Percentiles rank a stretch among this genome's conserved stretches.
Evolutionary conservation across 371 early-diverging fungal genomes (phyloP).

Genomic region (Rhizopus sp.): DNA sequence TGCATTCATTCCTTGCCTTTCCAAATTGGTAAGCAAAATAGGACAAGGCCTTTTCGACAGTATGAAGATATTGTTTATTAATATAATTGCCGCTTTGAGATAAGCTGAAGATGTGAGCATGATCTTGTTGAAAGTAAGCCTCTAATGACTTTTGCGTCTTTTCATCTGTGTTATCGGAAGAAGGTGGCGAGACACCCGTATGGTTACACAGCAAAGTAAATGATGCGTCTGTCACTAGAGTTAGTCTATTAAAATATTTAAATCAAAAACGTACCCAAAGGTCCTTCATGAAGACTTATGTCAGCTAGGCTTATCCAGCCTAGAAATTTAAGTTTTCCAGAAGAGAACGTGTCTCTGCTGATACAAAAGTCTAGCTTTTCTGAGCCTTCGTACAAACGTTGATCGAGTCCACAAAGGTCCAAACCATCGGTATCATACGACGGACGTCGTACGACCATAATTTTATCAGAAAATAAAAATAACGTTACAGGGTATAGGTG

Average conservation of each 20-base stretch:
- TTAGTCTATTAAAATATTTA: background rate
- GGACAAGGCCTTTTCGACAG: conserved; percentile 4
- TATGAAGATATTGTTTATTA: conserved; percentile 16
- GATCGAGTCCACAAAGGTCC: conserved; percentile 29
- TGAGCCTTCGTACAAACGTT: conserved; percentile 14
- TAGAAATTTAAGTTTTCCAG: conserved; percentile 25
- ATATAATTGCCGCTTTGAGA: conserved; percentile 12
- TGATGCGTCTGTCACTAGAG: background rate
- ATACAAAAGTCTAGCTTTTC: conserved; percentile 18
- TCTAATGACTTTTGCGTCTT: conserved; percentile 22
- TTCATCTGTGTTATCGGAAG: conserved; percentile 22
- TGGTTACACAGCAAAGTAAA: conserved; percentile 18
- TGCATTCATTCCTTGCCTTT: conserved; percentile 15
- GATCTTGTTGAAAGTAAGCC: conserved; percentile 24
- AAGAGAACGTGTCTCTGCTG: background rate
- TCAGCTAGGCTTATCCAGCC: conserved; percentile 30
- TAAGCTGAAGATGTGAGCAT: conserved; percentile 9
- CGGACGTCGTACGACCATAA: conserved; percentile 44
- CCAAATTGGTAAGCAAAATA: conserved; percentile 25
- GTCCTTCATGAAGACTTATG: conserved; percentile 21
- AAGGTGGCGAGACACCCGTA: background rate
- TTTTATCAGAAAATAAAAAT: conserved; percentile 44
- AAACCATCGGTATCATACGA: conserved; percentile 29
- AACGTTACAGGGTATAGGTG: conserved; percentile 39
- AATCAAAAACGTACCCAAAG: conserved; percentile 7